Base-by-base conservation (phyloP, 2,329 filamentous ascomycete species). In the Ceratocystis smalleyi region DNA sequence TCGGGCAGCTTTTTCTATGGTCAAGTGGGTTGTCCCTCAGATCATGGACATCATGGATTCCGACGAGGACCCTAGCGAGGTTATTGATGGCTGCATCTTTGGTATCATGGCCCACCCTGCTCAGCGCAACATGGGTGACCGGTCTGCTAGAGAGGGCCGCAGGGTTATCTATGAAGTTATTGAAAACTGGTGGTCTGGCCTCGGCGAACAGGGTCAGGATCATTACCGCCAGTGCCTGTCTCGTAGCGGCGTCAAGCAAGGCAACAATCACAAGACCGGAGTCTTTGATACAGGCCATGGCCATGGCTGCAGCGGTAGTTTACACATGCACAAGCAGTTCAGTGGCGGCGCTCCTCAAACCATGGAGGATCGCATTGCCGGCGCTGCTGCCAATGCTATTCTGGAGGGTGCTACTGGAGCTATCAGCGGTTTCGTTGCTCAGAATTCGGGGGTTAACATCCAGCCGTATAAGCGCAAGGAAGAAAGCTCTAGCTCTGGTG, bases 21-120 rank as follows among this genome's bases (percentile, higher is more conserved):
- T 96, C 54, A 83, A 82, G 65, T 96, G 91, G 89, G 86, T 86
- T 24, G 89, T 96, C 15, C 92, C 92, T 7, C 90, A 95, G 73
- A 77, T 96, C 67, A 94, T 96, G 77, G 78, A 88, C 43, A 88
- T 86, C 70, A 95, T 91, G 84, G 91, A 96, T 70, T 62, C 62
- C 12, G 81, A 96, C 68, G 84, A 92, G 49, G 88, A 95, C 69
- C 76, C 89, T 49, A 79, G 88, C 67, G 80, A 83, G 65, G 84
- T 86, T 2, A 78, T 94, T 68, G 82, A 86, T 71, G 84, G 86
- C 67, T 91, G 96, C 73, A 84, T 95, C 71, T 75, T 83, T 60
- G 91, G 89, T 67, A 85, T 96, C 43, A 83, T 96, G 73, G 89
- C 96, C 71, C 91, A 96, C 74, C 92, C 91, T 1, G 89, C 90